Evolutionary conservation across 83 land plant species (phyloP).

Genomic region (Diphasiastrum complanatum): DNA sequence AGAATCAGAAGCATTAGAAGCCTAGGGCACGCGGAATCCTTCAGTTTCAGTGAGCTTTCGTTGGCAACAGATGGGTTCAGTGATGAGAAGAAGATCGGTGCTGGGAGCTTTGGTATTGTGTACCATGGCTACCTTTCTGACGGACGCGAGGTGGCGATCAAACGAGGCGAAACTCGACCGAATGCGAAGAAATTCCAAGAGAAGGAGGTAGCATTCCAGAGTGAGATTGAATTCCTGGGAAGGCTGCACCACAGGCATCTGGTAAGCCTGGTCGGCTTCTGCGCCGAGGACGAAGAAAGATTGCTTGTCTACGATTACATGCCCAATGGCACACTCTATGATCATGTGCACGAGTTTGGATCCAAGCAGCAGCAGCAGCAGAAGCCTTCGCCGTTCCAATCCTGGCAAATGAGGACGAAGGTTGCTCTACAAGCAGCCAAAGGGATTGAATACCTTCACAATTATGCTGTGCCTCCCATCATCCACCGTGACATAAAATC

Average conservation of each 20-base stretch:
- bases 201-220: slow-evolving; percentile 24
- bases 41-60: slow-evolving; percentile 8
- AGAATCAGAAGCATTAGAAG: slow-evolving; percentile 6
- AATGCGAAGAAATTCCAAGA: slow-evolving; percentile 15
- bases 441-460: slow-evolving; percentile 27
- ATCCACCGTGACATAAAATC: slow-evolving; percentile 29
- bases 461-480: slow-evolving; percentile 24
- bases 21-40: slow-evolving; percentile 1
- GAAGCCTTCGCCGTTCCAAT: neutral
- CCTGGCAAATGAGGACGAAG: slow-evolving; percentile 19
- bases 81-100: slow-evolving; percentile 20
- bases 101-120: slow-evolving; percentile 27
- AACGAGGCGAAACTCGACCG: slow-evolving; percentile 7
- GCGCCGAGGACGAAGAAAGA: slow-evolving; percentile 27
- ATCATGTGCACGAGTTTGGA: slow-evolving; percentile 18
- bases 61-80: slow-evolving; percentile 14
- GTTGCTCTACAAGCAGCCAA: slow-evolving; percentile 28
- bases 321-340: slow-evolving; percentile 28
- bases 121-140: slow-evolving; percentile 22
- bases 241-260: slow-evolving; percentile 27
- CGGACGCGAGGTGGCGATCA: slow-evolving; percentile 27
- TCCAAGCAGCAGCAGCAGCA: neutral
- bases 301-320: slow-evolving; percentile 25
- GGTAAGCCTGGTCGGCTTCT: slow-evolving; percentile 24
- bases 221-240: slow-evolving; percentile 18